Conservation (phyloP, 805 yeast genomes). For the Myxozyma neglecta region DNA sequence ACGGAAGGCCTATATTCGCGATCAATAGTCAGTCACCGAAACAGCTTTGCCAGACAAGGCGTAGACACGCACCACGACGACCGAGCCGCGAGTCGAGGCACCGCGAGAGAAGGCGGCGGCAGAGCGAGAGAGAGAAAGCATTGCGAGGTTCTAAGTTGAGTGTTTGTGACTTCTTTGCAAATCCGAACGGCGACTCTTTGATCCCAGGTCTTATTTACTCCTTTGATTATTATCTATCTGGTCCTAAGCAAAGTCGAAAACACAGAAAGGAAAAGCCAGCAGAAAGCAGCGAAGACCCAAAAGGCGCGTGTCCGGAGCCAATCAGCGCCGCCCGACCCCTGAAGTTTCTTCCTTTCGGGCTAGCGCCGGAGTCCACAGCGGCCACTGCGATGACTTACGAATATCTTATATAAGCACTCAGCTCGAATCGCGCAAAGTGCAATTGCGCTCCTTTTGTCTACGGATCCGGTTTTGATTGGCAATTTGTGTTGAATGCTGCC, state of each 20-base stretch:
- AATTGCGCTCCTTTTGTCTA: no score
- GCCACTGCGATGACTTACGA: background rate
- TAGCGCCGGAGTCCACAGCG: slow-evolving; percentile 18
- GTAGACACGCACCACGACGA: slow-evolving; percentile 1
- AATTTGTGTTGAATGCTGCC: no score
- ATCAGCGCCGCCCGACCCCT: slow-evolving; percentile 9
- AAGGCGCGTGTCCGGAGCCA: slow-evolving; percentile 1
- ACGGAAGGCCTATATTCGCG: slow-evolving; percentile 8
- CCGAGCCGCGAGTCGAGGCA: background rate
- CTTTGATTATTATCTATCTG: no score
- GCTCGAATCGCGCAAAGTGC: no score
- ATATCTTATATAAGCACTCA: background rate
- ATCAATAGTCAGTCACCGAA: background rate
- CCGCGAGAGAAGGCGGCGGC: background rate
- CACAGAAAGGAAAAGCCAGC: background rate
- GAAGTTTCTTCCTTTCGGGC: background rate
- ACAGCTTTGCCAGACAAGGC: no score
- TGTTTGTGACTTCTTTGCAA: no score
- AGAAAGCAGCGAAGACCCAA: background rate
- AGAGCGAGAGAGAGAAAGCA: slow-evolving; percentile 10
- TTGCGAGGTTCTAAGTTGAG: background rate
- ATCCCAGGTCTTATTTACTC: no score
- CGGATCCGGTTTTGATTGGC: no score
- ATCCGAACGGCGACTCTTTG: no score
- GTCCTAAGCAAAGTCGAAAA: background rate